These are phyloP conservation scores for Aspergillus hancockii DNA, from an alignment of 495 filamentous ascomycete genomes.

Conservation along the genomic window DNA sequence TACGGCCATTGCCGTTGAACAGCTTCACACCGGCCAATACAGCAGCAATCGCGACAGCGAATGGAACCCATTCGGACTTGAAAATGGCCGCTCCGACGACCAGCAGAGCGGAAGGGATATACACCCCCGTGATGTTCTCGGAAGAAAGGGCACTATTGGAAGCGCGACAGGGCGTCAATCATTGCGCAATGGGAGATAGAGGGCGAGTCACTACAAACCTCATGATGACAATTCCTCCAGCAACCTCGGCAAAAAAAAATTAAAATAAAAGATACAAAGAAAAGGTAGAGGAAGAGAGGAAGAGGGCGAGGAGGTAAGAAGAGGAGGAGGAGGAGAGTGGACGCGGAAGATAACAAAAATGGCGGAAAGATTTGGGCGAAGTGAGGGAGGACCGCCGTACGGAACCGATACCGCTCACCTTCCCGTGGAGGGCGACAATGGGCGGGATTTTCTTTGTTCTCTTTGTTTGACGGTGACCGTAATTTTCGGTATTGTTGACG, in stretches of 20 bases:
- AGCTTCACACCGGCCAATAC: slow-evolving; percentile 65
- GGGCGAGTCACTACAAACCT: slow-evolving; percentile 25
- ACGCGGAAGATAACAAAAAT: slow-evolving; percentile 13
- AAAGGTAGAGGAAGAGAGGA: slow-evolving; percentile 9
- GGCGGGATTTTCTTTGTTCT: background rate
- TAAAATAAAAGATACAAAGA: slow-evolving; percentile 4
- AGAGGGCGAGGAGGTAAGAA: slow-evolving; percentile 10
- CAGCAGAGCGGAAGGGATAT: slow-evolving; percentile 82
- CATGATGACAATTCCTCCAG: slow-evolving; percentile 30
- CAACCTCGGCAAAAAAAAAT: background rate
- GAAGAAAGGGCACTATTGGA: slow-evolving; percentile 42
- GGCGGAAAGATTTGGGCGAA: slow-evolving; percentile 13
- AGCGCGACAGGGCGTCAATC: slow-evolving; percentile 18
- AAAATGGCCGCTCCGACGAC: slow-evolving; percentile 73
- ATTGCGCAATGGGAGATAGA: background rate
- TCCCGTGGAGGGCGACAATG: background rate
- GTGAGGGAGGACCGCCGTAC: slow-evolving; percentile 1
- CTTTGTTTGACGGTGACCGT: background rate
- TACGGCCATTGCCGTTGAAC: slow-evolving; percentile 35
- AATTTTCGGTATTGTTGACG: background rate
- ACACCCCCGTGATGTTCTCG: slow-evolving; percentile 70
- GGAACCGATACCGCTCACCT: background rate
- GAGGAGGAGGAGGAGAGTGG: slow-evolving; percentile 14
- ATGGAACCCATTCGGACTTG: slow-evolving; percentile 75
- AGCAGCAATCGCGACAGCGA: slow-evolving; percentile 65